Evolutionary conservation across 768 basidiomycete species (phyloP), one percentile per base, ranked within the genome.

Genomic region (Xanthoconium stramineum): DNA sequence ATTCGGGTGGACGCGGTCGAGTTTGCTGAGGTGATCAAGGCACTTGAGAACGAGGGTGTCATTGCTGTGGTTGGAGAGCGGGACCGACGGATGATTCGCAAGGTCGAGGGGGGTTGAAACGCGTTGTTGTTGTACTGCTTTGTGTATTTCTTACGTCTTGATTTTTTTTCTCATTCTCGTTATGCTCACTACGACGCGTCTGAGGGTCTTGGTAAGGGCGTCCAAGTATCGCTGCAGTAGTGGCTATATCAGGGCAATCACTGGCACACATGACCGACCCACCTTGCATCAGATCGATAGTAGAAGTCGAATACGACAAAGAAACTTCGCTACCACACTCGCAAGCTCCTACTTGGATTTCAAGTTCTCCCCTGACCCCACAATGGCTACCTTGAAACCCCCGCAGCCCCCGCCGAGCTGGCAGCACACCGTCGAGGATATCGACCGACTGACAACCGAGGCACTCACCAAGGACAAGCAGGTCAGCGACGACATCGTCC

Each of bases 21-120:
- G 72, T 95, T 99, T 71, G 69, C 78, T 37, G 89, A 91, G 73
- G 89, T 91, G 24, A 76, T 94, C 61, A 84, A 81, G 65, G 80
- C 74, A 24, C 71, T 95, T 61, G 89, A 94, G 78, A 87, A 86
- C 49, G 95, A 98, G 72, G 95, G 95, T 0, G 49, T 86, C 29
- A 74, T 98, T 50, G 94, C 89, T 68, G 86, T 96, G 6, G 79
- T 90, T 8, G 95, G 95, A 1, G 92, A 95, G 68, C 80, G 91
- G 53, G 93, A 97, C 36, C 84, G 79, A 74, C 81, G 94, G 67
- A 86, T 82, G 69, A 92, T 98, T 66, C 76, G 86, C 54, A 80
- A 76, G 60, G 84, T 87, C 32, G 87, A 88, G 12, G 69, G 69
- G n/a, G 65, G 59, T 28, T 72, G 50, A 71, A 45, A 11, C 5